Percentiles rank a stretch among this genome's conserved stretches.
phyloP scores from a whole-genome alignment of 306 rosid genomes.

The Lathyrus oleraceus region DNA sequence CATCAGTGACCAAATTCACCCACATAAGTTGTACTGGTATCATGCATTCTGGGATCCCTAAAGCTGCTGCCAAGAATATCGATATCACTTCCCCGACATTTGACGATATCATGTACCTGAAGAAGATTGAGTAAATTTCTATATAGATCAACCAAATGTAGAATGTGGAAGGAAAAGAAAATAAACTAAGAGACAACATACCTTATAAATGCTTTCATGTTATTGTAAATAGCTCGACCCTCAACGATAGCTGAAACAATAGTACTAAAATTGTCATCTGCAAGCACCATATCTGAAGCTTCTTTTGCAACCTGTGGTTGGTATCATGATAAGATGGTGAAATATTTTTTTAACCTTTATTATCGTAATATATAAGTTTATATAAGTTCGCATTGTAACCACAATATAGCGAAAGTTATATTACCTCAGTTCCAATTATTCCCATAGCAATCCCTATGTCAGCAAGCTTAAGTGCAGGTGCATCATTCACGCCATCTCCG shows the following conservation, averaged over 20 bases:
- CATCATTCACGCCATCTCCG: conserved; percentile 92
- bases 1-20: conserved; percentile 89
- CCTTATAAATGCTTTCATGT: conserved; percentile 89
- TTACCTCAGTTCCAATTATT: conserved; percentile 85
- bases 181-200: no score
- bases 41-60: conserved; percentile 85
- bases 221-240: conserved; percentile 76
- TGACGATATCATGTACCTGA: no score
- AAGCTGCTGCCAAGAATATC: conserved; percentile 74
- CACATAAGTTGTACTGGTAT: conserved; percentile 89
- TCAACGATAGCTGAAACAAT: conserved; percentile 78
- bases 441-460: conserved; percentile 94
- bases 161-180: no score
- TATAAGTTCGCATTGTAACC: neutral
- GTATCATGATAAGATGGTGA: neutral
- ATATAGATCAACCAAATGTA: no score
- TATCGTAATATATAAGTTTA: neutral
- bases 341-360: neutral
- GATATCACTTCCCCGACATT: no score
- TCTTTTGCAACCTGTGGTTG: conserved; percentile 87
- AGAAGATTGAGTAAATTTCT: no score
- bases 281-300: conserved; percentile 89
- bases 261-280: conserved; percentile 78
- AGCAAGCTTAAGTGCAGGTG: conserved; percentile 88
- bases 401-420: neutral